phyloP scores from a whole-genome alignment of 129 eudicot genomes.

The Helianthus annuus region HanXRQr2.0-SUNRISE NC_035436.2:174667635-174668134 shows the following conservation, averaged over 20 bases:
- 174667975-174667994: slow-evolving; percentile 86
- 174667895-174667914: slow-evolving; percentile 49
- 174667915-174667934: slow-evolving; percentile 76
- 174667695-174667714: too few relatives aligned
- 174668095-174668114: slow-evolving; percentile 63
- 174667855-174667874: slow-evolving; percentile 37
- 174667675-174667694: too few relatives aligned
- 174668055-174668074: slow-evolving; percentile 83
- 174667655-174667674: too few relatives aligned
- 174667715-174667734: too few relatives aligned
- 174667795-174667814: too few relatives aligned
- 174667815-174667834: too few relatives aligned
- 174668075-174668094: slow-evolving; percentile 66
- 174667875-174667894: slow-evolving; percentile 57
- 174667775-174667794: too few relatives aligned
- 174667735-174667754: too few relatives aligned
- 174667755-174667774: too few relatives aligned
- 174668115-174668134: slow-evolving; percentile 81
- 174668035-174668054: slow-evolving; percentile 69
- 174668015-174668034: slow-evolving; percentile 72
- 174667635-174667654: too few relatives aligned
- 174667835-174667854: too few relatives aligned
- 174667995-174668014: slow-evolving; percentile 69
- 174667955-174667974: slow-evolving; percentile 78
- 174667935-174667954: slow-evolving; percentile 80